phyloP scores from a whole-genome alignment of 805 yeast species.

The Kodamaea hsintzibuensis region DNA sequence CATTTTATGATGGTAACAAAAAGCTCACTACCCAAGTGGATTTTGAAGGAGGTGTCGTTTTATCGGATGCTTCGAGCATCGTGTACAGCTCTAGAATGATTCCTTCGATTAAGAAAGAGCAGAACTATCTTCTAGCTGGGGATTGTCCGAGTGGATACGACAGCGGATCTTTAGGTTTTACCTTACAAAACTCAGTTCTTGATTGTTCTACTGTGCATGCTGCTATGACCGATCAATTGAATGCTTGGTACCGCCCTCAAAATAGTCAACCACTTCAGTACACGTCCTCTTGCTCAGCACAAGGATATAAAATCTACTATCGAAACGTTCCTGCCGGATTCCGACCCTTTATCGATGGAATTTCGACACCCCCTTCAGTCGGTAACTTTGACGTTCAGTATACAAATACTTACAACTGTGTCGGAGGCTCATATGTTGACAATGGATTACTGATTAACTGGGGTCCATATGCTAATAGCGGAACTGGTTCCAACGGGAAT shows the following conservation, averaged over 20 bases:
- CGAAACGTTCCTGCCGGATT: constrained; percentile 28
- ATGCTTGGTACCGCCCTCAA: constrained; percentile 8
- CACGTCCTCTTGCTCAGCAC: constrained; percentile 3
- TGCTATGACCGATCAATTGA: constrained; percentile 11
- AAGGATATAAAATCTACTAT: constrained; percentile 10
- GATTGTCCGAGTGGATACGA: constrained; percentile 23
- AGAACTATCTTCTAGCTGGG: constrained; percentile 13
- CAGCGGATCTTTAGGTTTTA: constrained; percentile 23
- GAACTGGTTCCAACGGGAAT: constrained; percentile 3
- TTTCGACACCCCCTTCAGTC: background rate
- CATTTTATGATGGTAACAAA: constrained; percentile 19
- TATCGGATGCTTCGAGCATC: background rate
- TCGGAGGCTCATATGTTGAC: background rate
- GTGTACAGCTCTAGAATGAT: background rate
- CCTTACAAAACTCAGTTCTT: constrained; percentile 10
- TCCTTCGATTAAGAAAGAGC: constrained; percentile 6
- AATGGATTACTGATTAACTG: background rate
- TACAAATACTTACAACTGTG: constrained; percentile 16
- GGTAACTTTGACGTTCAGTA: background rate
- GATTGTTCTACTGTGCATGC: constrained; percentile 25
- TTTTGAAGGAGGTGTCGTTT: constrained; percentile 3
- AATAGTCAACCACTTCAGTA: background rate
- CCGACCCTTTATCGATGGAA: constrained; percentile 16
- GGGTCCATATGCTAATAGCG: background rate
- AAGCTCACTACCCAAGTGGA: constrained; percentile 12